Evolutionary conservation across 148 eudicot species (phyloP).

Genomic region (Arbutus unedo): DNA sequence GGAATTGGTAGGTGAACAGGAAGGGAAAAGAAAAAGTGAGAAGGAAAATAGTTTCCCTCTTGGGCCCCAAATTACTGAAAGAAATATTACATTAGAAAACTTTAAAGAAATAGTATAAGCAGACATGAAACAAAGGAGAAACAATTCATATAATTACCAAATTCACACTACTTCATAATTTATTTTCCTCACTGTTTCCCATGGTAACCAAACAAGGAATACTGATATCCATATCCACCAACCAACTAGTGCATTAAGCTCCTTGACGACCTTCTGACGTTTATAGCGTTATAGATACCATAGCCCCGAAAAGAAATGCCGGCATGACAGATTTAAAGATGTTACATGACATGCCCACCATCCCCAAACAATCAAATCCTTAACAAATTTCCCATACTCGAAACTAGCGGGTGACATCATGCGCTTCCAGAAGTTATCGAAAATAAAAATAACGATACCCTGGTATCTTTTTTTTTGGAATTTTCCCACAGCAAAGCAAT

Average conservation of each 20-base stretch:
- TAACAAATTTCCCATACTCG: background rate
- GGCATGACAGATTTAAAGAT: background rate
- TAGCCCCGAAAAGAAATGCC: background rate
- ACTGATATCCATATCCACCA: background rate
- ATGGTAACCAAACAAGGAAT: background rate
- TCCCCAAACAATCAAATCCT: background rate
- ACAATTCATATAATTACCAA: background rate
- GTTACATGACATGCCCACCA: background rate
- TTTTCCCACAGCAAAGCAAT: too few species aligned
- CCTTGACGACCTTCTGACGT: background rate
- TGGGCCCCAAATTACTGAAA: background rate
- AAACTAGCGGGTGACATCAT: too few species aligned
- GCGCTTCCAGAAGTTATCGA: too few species aligned
- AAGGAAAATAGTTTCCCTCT: background rate
- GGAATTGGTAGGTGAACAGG: background rate
- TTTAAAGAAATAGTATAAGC: too few species aligned
- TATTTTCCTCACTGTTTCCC: background rate
- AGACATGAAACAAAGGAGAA: background rate
- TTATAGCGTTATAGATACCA: background rate
- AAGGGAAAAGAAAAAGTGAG: background rate
- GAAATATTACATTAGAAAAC: too few species aligned
- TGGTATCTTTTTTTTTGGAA: too few species aligned
- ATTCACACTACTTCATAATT: background rate
- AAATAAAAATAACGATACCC: too few species aligned
- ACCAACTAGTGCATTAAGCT: background rate